Evolutionary conservation across 2,329 filamentous ascomycete species (phyloP).

Genomic region (Alternaria consortialis): DNA sequence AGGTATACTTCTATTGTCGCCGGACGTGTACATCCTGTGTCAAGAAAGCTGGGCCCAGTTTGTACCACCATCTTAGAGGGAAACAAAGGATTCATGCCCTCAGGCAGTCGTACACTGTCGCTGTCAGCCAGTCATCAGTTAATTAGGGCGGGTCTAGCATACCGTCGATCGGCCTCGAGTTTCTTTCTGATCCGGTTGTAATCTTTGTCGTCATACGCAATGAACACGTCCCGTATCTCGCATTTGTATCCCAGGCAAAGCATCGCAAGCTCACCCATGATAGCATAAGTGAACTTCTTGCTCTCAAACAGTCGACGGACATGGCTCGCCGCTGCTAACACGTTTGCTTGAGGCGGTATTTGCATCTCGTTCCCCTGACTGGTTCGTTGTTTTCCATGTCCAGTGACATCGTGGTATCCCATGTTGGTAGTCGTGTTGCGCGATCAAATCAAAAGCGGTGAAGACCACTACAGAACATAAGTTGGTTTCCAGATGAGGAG

Average conservation of each 20-base stretch:
- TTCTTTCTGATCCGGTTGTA: slow-evolving; percentile 40
- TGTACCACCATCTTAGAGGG: slow-evolving; percentile 41
- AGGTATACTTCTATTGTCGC: slow-evolving; percentile 44
- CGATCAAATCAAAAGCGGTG: neutral
- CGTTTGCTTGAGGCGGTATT: slow-evolving; percentile 36
- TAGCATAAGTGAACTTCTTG: slow-evolving; percentile 45
- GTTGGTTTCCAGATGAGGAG: neutral
- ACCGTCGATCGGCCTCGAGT: slow-evolving; percentile 41
- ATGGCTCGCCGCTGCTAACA: slow-evolving; percentile 41
- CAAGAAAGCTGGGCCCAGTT: slow-evolving; percentile 45
- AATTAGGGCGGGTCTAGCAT: slow-evolving; percentile 4
- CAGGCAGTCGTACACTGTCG: slow-evolving; percentile 36
- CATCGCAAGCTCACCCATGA: slow-evolving; percentile 44
- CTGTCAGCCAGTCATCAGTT: slow-evolving; percentile 19
- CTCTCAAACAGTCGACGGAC: slow-evolving; percentile 40
- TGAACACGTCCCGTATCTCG: slow-evolving; percentile 43
- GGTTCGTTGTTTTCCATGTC: slow-evolving; percentile 34
- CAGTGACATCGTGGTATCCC: slow-evolving; percentile 37
- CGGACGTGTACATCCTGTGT: slow-evolving; percentile 36
- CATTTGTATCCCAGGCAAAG: slow-evolving; percentile 44
- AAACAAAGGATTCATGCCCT: slow-evolving; percentile 43
- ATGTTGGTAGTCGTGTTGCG: slow-evolving; percentile 30
- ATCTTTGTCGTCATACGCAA: slow-evolving; percentile 46
- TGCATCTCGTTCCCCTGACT: slow-evolving; percentile 23
- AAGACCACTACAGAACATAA: neutral